Evolutionary conservation across 306 rosid species (phyloP).

Genomic region (Luffa acutangula): DNA sequence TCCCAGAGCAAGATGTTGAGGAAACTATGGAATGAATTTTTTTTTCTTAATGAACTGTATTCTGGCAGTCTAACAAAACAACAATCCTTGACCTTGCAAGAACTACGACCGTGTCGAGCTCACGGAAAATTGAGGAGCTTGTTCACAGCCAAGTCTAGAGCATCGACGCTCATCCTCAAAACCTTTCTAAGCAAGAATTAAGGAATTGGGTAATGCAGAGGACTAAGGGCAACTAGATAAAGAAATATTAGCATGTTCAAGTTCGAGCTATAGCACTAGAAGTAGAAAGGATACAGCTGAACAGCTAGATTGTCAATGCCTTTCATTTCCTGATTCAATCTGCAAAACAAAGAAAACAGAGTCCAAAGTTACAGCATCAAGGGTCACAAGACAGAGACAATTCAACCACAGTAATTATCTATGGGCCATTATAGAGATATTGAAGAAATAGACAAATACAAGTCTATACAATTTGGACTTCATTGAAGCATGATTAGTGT

Average conservation of each 20-base stretch:
- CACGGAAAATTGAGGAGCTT: constrained; percentile 59
- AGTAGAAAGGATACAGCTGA: constrained; percentile 58
- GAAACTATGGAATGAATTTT: neutral
- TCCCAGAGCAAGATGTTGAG: neutral
- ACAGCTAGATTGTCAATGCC: constrained; percentile 43
- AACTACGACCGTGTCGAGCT: neutral
- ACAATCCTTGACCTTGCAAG: neutral
- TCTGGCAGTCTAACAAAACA: neutral
- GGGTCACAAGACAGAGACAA: neutral
- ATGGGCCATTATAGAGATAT: neutral
- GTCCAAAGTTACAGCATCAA: neutral
- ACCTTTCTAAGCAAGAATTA: constrained; percentile 46
- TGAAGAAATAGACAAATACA: neutral
- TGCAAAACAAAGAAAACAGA: constrained; percentile 19
- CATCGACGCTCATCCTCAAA: constrained; percentile 62
- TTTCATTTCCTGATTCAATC: constrained; percentile 91
- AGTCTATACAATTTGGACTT: too few relatives aligned
- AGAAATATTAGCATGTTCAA: neutral
- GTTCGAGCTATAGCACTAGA: neutral
- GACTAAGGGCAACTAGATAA: neutral
- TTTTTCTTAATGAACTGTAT: neutral
- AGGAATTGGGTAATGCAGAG: constrained; percentile 31
- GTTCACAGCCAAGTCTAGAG: constrained; percentile 64
- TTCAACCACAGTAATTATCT: neutral
- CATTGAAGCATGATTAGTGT: too few relatives aligned